Conservation (phyloP, 139 green algal species). For the Deuterostichococcus epilithicus region DNA sequence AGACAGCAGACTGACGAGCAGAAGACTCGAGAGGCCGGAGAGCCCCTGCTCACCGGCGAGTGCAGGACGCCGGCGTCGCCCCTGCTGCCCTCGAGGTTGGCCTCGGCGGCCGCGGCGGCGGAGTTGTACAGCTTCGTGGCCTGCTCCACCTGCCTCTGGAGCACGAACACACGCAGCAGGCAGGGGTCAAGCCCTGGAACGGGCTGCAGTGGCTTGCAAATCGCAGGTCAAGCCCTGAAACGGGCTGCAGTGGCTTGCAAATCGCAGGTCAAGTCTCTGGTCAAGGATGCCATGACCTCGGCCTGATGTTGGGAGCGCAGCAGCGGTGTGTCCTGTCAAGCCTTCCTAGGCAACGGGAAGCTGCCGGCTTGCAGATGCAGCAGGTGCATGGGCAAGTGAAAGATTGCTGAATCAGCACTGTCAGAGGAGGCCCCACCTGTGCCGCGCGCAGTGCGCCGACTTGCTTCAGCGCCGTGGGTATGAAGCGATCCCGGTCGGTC, state of each 20-base stretch:
- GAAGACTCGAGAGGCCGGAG: too few species aligned
- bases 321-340: not conserved
- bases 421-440: conserved; percentile 1
- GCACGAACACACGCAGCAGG: too few species aligned
- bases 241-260: too few species aligned
- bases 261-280: too few species aligned
- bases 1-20: too few species aligned
- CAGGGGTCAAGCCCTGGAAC: too few species aligned
- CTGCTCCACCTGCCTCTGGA: conserved; percentile 9
- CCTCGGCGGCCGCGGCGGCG: conserved; percentile 5
- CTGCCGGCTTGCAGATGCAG: not conserved
- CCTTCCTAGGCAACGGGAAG: not conserved
- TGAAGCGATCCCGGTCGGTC: conserved; percentile 14
- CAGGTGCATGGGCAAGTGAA: not conserved
- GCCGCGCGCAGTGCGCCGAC: conserved; percentile 19
- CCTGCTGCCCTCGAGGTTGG: not conserved
- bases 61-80: conserved; percentile 4
- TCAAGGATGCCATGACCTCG: not conserved
- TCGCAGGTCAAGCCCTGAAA: too few species aligned
- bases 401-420: not conserved
- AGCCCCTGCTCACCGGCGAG: not conserved
- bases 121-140: conserved; percentile 15
- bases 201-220: too few species aligned
- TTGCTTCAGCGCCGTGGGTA: conserved; percentile 31
- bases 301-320: not conserved